phyloP scores from a whole-genome alignment of 306 rosid genomes.

The Sphenostylis stenocarpa region DNA sequence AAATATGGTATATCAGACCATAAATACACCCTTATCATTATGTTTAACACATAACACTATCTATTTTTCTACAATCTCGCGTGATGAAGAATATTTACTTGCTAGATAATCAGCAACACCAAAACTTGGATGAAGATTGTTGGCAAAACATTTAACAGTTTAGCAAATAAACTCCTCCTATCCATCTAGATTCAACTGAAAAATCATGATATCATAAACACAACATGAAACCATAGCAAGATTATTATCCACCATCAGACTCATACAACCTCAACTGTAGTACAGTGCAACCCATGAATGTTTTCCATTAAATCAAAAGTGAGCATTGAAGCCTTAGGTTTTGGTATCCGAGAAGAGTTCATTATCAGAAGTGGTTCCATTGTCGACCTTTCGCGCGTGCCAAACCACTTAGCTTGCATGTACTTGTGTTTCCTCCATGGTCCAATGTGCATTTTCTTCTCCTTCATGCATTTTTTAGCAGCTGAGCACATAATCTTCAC shows the following conservation, averaged over 20 bases:
- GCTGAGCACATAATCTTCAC: constrained; percentile 74
- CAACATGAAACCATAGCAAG: background rate
- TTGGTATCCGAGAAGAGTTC: constrained; percentile 31
- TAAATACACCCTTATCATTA: no score
- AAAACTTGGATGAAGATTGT: no score
- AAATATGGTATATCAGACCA: no score
- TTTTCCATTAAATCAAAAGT: constrained; percentile 63
- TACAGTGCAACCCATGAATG: constrained; percentile 36
- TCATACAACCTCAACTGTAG: constrained; percentile 59
- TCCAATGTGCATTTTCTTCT: constrained; percentile 78
- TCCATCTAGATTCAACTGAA: no score
- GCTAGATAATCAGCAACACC: no score
- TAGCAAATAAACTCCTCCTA: no score
- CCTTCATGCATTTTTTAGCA: constrained; percentile 81
- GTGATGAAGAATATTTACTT: no score
- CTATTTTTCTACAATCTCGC: no score
- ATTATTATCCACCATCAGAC: background rate
- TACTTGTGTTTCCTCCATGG: constrained; percentile 91
- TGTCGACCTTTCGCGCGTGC: constrained; percentile 45
- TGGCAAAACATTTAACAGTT: no score
- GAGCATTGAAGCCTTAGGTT: constrained; percentile 70
- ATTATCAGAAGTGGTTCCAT: constrained; percentile 38
- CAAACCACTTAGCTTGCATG: constrained; percentile 88
- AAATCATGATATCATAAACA: no score
- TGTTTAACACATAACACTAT: no score